These are phyloP conservation scores for Pseudonitzschia delicatissima DNA, from an alignment of 108 stramenopile species.

Conservation along the genomic window DNA sequence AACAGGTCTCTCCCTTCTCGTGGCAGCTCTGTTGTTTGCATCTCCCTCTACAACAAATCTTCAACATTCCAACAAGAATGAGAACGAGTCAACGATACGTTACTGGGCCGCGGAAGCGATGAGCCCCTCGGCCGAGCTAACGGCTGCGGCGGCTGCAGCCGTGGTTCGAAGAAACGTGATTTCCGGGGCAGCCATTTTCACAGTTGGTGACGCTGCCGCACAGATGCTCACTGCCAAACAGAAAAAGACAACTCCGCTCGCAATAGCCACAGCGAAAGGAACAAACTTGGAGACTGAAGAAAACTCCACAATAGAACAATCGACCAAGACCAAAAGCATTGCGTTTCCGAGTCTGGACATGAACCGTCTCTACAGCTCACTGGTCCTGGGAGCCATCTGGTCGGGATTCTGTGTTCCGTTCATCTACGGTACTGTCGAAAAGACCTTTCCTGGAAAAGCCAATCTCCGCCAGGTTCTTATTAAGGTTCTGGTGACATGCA, in stretches of 20 bases:
- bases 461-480: background rate
- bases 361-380: background rate
- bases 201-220: background rate
- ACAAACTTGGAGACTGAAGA: background rate
- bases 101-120: background rate
- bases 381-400: background rate
- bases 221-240: background rate
- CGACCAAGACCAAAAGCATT: background rate
- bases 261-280: background rate
- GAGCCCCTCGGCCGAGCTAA: background rate
- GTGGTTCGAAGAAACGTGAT: background rate
- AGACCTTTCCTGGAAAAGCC: background rate
- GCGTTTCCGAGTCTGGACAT: background rate
- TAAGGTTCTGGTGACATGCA: background rate
- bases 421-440: background rate
- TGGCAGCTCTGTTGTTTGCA: too few species aligned
- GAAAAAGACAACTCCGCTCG: background rate
- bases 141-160: background rate
- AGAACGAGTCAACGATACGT: background rate
- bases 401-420: background rate
- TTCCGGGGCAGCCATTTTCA: slow-evolving; percentile 5
- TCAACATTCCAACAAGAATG: background rate
- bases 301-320: background rate
- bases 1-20: too few species aligned
- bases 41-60: too few species aligned